phyloP scores from a whole-genome alignment of 768 basidiomycete genomes.

The Leccinum truebloodii region DNA sequence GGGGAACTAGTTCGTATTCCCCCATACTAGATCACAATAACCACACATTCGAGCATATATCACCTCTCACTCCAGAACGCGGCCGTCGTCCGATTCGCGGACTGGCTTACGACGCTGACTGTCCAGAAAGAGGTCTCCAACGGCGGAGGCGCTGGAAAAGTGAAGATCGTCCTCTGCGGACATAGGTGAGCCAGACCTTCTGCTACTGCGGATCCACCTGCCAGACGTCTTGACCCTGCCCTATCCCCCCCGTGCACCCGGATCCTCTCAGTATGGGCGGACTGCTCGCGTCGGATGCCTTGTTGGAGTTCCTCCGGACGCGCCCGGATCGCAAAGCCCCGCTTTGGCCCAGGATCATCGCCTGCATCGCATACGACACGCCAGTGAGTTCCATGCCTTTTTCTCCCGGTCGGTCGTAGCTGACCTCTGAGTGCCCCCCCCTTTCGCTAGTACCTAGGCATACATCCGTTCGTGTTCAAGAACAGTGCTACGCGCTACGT shows the following conservation, averaged over 20 bases:
- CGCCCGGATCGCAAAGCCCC: conserved; percentile 65
- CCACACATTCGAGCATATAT: conserved; percentile 2
- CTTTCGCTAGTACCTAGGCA: conserved; percentile 70
- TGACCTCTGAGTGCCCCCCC: conserved; percentile 3
- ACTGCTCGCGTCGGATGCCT: conserved; percentile 80
- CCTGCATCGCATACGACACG: conserved; percentile 85
- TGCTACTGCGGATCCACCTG: background rate
- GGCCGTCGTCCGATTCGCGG: conserved; percentile 83
- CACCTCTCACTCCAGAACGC: conserved; percentile 51
- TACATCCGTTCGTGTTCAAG: conserved; percentile 86
- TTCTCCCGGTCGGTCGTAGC: background rate
- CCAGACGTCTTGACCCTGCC: background rate
- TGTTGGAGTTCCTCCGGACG: conserved; percentile 68
- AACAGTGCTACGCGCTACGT: conserved; percentile 75
- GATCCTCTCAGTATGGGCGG: conserved; percentile 81
- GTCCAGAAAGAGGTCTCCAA: conserved; percentile 82
- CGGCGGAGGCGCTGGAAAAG: conserved; percentile 71
- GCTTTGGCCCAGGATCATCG: conserved; percentile 88
- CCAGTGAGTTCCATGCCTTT: conserved; percentile 54
- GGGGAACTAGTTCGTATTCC: conserved; percentile 72
- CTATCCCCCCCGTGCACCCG: background rate
- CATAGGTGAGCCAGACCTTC: conserved; percentile 59
- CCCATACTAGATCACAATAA: background rate
- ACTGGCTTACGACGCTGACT: conserved; percentile 89
- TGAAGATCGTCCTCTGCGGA: conserved; percentile 84